Evolutionary conservation across 257 asterid species (phyloP), one percentile per base, ranked within the genome.

Genomic region (Coffea eugenioides): DNA sequence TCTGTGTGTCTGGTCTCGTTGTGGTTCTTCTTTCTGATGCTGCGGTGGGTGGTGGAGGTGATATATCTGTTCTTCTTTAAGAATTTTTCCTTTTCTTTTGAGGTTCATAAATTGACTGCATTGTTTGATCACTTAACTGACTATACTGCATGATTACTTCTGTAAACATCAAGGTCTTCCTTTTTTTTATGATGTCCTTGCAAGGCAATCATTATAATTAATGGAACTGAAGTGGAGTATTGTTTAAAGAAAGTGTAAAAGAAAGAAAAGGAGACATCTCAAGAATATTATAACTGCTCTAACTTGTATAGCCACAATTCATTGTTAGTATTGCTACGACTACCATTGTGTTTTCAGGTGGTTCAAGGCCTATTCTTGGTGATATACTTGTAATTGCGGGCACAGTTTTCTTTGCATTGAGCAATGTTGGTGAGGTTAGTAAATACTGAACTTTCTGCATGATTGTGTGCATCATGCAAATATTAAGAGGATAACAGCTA

Each of bases 381-480:
- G 98, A 94, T 83, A 75, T 84, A 68, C 86, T 94, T 23, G 95
- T 92, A 70, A 88, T 92, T 21, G 81, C 72, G 51, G 97, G 91
- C 59, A 77, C 98, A 1, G 61, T 92, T 64, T 84, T 88, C 75
- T 88, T 77, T 36, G 69, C 98, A 4, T 27, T 92, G 84, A 91
- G 95, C 89, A 94, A 90, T 71, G 97, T 92, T 62, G 93, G 97
- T 5, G 90, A 91, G 97, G 97, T 94, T 15, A 49, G 87, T 77
- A 6, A 54, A 76, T 2, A 21, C 18, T 23, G 2, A 41, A 2
- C 27, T 20, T 21, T 51, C 8, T 7, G 36, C 2, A 0, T n/a
- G 1, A 5, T 45, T 56, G 41, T n/a, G 70, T 13, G 48, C 49
- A 13, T 1, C 18, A 46, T 49, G 34, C n/a, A 59, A 20, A 27